phyloP scores from a whole-genome alignment of 371 early-diverging fungal genomes.

The Synchytrium microbalum region DNA sequence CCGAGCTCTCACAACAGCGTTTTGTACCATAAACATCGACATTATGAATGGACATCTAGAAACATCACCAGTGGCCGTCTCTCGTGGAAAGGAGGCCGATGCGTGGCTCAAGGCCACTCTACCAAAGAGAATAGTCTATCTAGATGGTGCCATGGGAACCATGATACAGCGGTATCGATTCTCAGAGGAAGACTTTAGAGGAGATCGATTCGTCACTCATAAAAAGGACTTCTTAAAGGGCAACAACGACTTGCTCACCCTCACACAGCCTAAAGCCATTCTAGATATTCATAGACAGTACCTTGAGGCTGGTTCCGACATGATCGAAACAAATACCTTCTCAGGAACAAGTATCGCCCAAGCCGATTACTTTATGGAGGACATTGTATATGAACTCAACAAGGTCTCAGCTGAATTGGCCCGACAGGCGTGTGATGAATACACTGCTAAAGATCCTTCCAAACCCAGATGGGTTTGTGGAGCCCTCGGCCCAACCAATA shows the following conservation, averaged over 20 bases:
- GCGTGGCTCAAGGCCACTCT: conserved; percentile 58
- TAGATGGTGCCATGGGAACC: conserved; percentile 91
- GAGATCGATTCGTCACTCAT: conserved; percentile 74
- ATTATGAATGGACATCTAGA: too few relatives aligned
- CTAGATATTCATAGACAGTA: conserved; percentile 79
- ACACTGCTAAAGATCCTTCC: conserved; percentile 26
- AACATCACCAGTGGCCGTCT: too few relatives aligned
- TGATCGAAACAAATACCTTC: conserved; percentile 93
- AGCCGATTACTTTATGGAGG: conserved; percentile 78
- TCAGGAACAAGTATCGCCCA: conserved; percentile 84
- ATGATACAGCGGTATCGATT: conserved; percentile 81
- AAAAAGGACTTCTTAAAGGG: conserved; percentile 74
- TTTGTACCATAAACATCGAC: too few relatives aligned
- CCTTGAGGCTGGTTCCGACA: conserved; percentile 83
- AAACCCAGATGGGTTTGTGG: conserved; percentile 51
- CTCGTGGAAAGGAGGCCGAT: conserved; percentile 24
- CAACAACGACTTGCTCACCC: conserved; percentile 86
- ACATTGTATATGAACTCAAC: conserved; percentile 81
- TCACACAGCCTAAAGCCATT: conserved; percentile 83
- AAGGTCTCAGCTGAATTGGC: conserved; percentile 79
- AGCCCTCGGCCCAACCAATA: conserved; percentile 90
- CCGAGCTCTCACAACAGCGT: too few relatives aligned
- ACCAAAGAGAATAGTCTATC: conserved; percentile 77
- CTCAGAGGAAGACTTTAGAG: conserved; percentile 75
- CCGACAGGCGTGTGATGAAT: conserved; percentile 68